Percentiles rank a stretch among this genome's conserved stretches.
phyloP scores from a whole-genome alignment of 1,139 yeast species.

The Trichomonascaceae sp. region DNA sequence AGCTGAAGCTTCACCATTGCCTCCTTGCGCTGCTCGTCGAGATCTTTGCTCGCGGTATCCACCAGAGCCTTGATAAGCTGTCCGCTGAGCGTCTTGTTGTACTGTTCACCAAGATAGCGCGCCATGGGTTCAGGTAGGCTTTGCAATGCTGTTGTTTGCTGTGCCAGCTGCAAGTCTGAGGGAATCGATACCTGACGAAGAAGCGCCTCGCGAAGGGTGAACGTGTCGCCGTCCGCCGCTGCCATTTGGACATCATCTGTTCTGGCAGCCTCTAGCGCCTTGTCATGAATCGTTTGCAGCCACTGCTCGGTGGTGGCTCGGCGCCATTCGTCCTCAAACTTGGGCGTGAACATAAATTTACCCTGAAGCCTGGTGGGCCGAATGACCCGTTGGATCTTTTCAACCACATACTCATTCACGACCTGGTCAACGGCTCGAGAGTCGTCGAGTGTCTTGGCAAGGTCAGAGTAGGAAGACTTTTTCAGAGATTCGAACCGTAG shows the following conservation, averaged over 20 bases:
- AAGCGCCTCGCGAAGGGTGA: constrained; percentile 3
- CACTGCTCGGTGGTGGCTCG: background rate
- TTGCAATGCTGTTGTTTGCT: background rate
- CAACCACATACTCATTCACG: too few relatives aligned
- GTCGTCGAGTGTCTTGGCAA: too few relatives aligned
- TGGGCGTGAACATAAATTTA: background rate
- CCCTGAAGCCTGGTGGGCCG: background rate
- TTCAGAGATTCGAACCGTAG: too few relatives aligned
- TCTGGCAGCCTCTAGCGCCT: background rate
- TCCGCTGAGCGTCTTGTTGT: constrained; percentile 4
- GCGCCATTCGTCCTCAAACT: background rate
- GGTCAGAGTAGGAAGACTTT: too few relatives aligned
- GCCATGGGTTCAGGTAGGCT: background rate
- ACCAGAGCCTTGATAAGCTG: constrained; percentile 6
- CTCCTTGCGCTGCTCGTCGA: constrained; percentile 8
- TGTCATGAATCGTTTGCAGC: background rate
- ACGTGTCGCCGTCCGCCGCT: constrained; percentile 1
- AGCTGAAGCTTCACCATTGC: constrained; percentile 6
- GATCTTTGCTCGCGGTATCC: constrained; percentile 3
- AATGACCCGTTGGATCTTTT: too few relatives aligned
- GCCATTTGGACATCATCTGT: background rate
- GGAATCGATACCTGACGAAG: constrained; percentile 2
- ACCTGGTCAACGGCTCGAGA: too few relatives aligned
- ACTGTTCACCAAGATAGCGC: background rate
- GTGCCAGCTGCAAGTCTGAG: background rate